These are phyloP conservation scores for Cordia subcordata DNA, from an alignment of 257 asterid genomes.

Conservation along the genomic window DNA sequence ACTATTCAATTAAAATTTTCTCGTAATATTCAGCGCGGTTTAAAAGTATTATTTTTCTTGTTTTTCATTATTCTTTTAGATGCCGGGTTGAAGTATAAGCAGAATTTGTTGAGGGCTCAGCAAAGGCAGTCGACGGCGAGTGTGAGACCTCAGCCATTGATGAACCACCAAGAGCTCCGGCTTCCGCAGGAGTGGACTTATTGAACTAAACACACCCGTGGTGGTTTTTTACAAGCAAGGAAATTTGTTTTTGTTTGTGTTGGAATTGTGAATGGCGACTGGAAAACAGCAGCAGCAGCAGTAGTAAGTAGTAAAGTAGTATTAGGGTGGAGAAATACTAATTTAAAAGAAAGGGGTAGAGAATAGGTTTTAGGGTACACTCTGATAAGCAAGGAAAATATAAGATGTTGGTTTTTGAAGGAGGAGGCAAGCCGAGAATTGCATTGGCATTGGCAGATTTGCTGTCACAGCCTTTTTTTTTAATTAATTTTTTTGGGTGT, in stretches of 20 bases:
- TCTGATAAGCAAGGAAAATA: not conserved
- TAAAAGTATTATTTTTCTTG: not conserved
- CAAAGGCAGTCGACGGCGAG: conserved; percentile 17
- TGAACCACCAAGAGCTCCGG: conserved; percentile 42
- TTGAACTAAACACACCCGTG: conserved; percentile 11
- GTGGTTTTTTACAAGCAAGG: not conserved
- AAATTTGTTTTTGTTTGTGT: conserved; percentile 8
- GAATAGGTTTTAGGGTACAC: not conserved
- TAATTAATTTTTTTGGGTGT: conserved; percentile 26
- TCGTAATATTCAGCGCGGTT: no score
- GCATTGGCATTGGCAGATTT: not conserved
- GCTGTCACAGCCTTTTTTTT: no score
- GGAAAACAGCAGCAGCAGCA: no score
- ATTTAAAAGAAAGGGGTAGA: not conserved
- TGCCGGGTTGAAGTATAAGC: conserved; percentile 14
- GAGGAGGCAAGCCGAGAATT: conserved; percentile 1
- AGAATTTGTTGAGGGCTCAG: conserved; percentile 13
- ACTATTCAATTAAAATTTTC: no score
- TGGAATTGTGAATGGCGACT: no score
- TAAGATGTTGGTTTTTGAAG: not conserved
- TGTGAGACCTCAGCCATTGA: conserved; percentile 17
- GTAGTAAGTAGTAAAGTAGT: not conserved
- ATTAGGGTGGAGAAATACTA: not conserved
- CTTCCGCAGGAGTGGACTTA: conserved; percentile 88
- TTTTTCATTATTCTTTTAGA: not conserved